Evolutionary conservation across 192 early-diverging fungal genomes (phyloP).

Genomic region (Phycomyces nitens): DNA sequence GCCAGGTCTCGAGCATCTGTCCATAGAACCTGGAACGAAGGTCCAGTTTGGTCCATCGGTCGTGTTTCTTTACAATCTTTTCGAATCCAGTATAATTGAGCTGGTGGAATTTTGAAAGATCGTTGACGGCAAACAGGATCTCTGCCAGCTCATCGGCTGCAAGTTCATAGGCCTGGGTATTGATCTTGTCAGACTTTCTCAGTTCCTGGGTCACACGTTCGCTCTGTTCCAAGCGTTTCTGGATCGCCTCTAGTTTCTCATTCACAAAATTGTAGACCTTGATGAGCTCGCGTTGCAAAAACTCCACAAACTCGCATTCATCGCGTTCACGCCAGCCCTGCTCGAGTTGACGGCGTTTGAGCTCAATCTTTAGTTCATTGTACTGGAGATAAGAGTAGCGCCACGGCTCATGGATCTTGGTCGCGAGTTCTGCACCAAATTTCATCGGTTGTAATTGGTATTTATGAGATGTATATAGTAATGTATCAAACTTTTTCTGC

Average conservation of each 20-base stretch:
- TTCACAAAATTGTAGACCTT: constrained; percentile 74
- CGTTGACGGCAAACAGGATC: constrained; percentile 72
- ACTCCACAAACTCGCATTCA: constrained; percentile 81
- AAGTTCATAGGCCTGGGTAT: constrained; percentile 36
- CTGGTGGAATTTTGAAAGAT: constrained; percentile 71
- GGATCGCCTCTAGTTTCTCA: constrained; percentile 61
- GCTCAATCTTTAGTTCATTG: constrained; percentile 62
- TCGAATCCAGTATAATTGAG: constrained; percentile 80
- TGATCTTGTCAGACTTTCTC: constrained; percentile 35
- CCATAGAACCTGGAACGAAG: constrained; percentile 68
- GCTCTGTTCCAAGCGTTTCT: constrained; percentile 58
- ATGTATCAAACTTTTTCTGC: no score
- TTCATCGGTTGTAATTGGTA: constrained; percentile 66
- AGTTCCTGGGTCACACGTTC: constrained; percentile 26
- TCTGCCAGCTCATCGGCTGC: constrained; percentile 59
- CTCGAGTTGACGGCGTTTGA: constrained; percentile 28
- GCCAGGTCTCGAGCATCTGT: constrained; percentile 62
- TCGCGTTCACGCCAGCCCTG: constrained; percentile 71
- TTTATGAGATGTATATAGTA: constrained; percentile 5
- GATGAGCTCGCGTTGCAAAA: constrained; percentile 78
- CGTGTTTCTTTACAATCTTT: constrained; percentile 98
- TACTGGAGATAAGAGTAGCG: constrained; percentile 80
- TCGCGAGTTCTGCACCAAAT: constrained; percentile 76
- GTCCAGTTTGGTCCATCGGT: constrained; percentile 73
- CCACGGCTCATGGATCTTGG: constrained; percentile 72